Evolutionary conservation across 2,329 filamentous ascomycete genomes (phyloP), one percentile per base, ranked within the genome.

Genomic region (Cordyceps fumosorosea): DNA sequence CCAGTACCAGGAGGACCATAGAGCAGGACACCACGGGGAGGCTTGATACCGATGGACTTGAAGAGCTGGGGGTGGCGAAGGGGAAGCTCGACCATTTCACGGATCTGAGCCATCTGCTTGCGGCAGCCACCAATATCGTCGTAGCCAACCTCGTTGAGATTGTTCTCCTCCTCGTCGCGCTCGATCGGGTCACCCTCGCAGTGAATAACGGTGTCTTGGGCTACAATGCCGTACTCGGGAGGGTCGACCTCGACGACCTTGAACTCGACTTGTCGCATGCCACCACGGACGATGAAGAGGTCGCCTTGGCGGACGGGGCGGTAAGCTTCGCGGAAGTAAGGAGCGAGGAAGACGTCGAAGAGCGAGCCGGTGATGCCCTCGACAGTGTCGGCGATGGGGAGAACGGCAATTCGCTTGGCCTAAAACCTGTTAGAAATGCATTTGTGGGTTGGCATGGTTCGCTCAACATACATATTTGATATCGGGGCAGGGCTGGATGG

Each of bases 1-100:
- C 95, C 95, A 66, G 95, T 98, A 90, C 95, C 95, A 12, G 95
- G 95, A 72, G 95, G 95, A 67, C 95, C 95, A 76, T 90, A 93
- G 73, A 99, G 91, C 74, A 99, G 85, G 73, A 98, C 96, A 87
- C 95, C 95, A 73, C 95, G 92, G 52, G 95, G 95, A 62, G 95
- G 95, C 86, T 99, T 99, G 82, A 99, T 97, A 86, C 95, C 95
- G 73, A 99, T 98, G 47, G 93, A 98, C 84, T 98, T 99, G 89
- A 99, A 99, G 56, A 99, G 89, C 78, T 98, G 95, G 64, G 95
- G 95, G 78, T 99, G 95, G 73, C 95, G 89, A 65, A 99, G 85
- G 65, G 95, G 95, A 69, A 99, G 83, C 84, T 99, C 95, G 67
- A 99, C 95, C 84, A 99, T 88, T 78, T 99, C 95, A 75, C 95